phyloP scores from a whole-genome alignment of 257 asterid species.

The Solanum sejunctum region DNA sequence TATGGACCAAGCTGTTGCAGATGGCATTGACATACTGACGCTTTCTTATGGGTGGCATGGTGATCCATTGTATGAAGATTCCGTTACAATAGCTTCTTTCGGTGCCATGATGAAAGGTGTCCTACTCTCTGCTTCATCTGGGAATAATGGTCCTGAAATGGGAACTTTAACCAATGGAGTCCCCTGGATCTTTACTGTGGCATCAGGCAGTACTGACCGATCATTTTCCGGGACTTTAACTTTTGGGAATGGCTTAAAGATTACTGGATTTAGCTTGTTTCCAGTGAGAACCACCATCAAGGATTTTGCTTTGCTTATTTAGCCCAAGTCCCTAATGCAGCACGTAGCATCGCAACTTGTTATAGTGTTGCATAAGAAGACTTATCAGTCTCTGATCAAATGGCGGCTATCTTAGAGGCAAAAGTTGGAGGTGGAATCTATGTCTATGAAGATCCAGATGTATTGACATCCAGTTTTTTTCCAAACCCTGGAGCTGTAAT shows the following conservation, averaged over 20 bases:
- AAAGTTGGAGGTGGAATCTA: too few relatives aligned
- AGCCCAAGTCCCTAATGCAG: too few relatives aligned
- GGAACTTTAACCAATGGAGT: slow-evolving; percentile 2
- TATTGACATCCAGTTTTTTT: too few relatives aligned
- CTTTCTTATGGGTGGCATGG: background rate
- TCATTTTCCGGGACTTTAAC: slow-evolving; percentile 18
- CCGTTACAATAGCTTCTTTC: background rate
- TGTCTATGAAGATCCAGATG: too few relatives aligned
- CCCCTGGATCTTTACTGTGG: slow-evolving; percentile 28
- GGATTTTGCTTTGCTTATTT: background rate
- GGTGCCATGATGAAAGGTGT: background rate
- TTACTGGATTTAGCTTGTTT: slow-evolving; percentile 15
- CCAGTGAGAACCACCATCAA: slow-evolving; percentile 4
- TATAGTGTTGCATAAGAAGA: too few relatives aligned
- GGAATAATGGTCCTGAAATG: background rate
- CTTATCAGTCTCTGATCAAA: too few relatives aligned
- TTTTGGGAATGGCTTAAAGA: slow-evolving; percentile 6
- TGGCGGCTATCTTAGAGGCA: too few relatives aligned
- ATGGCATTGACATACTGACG: background rate
- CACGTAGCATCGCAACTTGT: too few relatives aligned
- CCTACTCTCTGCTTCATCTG: background rate
- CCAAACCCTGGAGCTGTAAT: too few relatives aligned
- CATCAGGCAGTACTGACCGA: slow-evolving; percentile 21
- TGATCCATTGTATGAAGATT: background rate
- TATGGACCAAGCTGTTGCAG: background rate